These are phyloP conservation scores for Penicillium psychrosexuale DNA, from an alignment of 2,329 filamentous ascomycete genomes.

Conservation along the genomic window DNA sequence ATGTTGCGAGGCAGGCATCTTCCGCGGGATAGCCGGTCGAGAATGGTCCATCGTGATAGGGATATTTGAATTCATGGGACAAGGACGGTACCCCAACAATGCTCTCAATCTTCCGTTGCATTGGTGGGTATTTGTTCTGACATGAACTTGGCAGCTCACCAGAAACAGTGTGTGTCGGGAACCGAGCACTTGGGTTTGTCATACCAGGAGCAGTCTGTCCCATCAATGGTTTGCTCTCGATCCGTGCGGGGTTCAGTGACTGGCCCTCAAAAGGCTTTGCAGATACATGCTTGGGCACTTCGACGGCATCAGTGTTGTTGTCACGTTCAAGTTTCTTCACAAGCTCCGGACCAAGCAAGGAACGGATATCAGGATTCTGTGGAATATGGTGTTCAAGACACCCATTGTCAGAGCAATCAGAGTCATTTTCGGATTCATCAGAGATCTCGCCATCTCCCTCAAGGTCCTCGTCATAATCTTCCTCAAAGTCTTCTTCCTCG, in stretches of 20 bases:
- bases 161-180: conserved; percentile 1
- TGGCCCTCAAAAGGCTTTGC: neutral
- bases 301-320: neutral
- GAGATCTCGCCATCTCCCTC: conserved; percentile 8
- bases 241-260: neutral
- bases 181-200: conserved; percentile 2
- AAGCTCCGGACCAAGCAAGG: neutral
- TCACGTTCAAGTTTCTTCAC: neutral
- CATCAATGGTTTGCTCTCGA: neutral
- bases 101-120: neutral
- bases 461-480: conserved; percentile 7
- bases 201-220: neutral
- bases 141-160: neutral
- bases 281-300: neutral
- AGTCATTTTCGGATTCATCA: conserved; percentile 6
- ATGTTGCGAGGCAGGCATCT: neutral
- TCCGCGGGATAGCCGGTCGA: neutral
- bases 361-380: neutral
- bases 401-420: neutral
- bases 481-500: neutral
- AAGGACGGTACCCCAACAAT: neutral
- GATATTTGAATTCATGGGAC: neutral
- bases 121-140: neutral
- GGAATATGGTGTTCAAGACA: neutral
- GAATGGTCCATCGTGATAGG: conserved; percentile 26